Percentiles rank a stretch among this genome's conserved stretches.
phyloP scores from a whole-genome alignment of 495 filamentous ascomycete species.

The Penicillium riverlandense region DNA sequence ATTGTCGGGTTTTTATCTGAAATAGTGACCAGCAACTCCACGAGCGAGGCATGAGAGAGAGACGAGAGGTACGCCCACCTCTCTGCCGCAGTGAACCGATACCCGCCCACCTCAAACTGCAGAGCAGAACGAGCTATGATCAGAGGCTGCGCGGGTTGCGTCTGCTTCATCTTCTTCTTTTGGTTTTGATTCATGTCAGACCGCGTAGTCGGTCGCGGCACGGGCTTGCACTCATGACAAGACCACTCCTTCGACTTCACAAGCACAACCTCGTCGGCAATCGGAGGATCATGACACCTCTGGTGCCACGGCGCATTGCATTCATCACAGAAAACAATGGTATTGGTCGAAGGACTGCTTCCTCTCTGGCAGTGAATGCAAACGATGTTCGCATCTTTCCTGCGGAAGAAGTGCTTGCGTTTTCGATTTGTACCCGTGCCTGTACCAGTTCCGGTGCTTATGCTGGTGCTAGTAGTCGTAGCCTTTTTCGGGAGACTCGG shows the following conservation, averaged over 20 bases:
- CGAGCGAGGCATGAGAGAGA: conserved; percentile 32
- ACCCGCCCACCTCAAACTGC: conserved; percentile 15
- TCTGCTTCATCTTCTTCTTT: conserved; percentile 12
- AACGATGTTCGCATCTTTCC: conserved; percentile 38
- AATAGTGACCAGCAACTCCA: conserved; percentile 32
- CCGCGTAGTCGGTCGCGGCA: conserved; percentile 14
- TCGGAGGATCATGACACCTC: conserved; percentile 78
- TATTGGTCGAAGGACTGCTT: conserved; percentile 66
- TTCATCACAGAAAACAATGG: conserved; percentile 91
- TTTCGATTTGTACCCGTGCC: conserved; percentile 17
- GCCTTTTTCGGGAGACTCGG: too few relatives aligned
- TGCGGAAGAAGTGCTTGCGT: conserved; percentile 36
- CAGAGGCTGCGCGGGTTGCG: conserved; percentile 4
- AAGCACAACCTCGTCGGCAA: conserved; percentile 60
- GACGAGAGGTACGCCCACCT: conserved; percentile 34
- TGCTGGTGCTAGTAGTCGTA: too few relatives aligned
- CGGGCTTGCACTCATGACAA: conserved; percentile 59
- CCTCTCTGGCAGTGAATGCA: conserved; percentile 78
- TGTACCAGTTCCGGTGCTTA: too few relatives aligned
- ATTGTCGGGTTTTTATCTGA: conserved; percentile 25
- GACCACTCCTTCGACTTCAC: conserved; percentile 69
- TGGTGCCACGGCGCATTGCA: conserved; percentile 91
- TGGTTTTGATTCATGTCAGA: too few relatives aligned
- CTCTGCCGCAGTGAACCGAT: conserved; percentile 19
- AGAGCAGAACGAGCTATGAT: not conserved